Conservation (phyloP, 495 filamentous ascomycete genomes). For the Penicillium silybi region DNA sequence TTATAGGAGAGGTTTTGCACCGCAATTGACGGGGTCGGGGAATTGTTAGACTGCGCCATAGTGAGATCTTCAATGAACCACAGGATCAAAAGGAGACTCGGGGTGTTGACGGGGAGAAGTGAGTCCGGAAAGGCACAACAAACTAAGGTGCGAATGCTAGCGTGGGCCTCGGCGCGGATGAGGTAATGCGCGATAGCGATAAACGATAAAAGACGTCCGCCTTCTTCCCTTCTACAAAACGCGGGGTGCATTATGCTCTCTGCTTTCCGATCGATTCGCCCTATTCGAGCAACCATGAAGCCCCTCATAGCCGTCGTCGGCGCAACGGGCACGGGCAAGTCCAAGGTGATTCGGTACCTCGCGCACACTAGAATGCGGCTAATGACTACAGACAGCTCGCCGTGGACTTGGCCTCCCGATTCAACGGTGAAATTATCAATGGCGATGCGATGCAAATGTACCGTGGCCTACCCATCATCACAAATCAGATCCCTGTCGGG, state of each 20-base stretch:
- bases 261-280: constrained; percentile 19
- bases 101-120: neutral
- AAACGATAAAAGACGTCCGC: constrained; percentile 4
- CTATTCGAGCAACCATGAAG: constrained; percentile 27
- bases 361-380: constrained; percentile 8
- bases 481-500: constrained; percentile 76
- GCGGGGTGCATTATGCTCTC: constrained; percentile 23
- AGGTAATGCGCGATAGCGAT: constrained; percentile 19
- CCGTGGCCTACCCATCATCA: constrained; percentile 85
- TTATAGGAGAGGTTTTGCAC: constrained; percentile 78
- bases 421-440: constrained; percentile 96
- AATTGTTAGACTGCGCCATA: constrained; percentile 15
- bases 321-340: constrained; percentile 95
- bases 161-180: constrained; percentile 10
- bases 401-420: constrained; percentile 75
- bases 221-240: constrained; percentile 2
- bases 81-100: neutral
- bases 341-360: constrained; percentile 60
- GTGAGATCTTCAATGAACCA: neutral
- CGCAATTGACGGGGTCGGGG: constrained; percentile 52
- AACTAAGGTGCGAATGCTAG: constrained; percentile 1
- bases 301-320: constrained; percentile 84
- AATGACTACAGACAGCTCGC: constrained; percentile 67
- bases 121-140: constrained; percentile 5
- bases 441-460: constrained; percentile 99